Evolutionary conservation across 148 eudicot genomes (phyloP).

Genomic region (Fallopia convolvulus): DNA sequence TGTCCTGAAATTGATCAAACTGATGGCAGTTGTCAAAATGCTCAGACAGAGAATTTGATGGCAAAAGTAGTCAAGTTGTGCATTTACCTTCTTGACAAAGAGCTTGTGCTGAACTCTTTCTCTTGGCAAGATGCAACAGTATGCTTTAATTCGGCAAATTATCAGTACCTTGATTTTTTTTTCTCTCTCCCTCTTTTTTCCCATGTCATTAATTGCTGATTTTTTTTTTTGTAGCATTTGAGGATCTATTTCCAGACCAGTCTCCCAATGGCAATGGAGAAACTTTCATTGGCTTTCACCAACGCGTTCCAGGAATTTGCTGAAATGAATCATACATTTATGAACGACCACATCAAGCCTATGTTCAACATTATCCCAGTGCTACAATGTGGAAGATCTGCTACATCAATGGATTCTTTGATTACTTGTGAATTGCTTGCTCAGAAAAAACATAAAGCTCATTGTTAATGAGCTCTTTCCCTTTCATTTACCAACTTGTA

Average conservation of each 20-base stretch:
- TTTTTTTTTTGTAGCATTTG: constrained; percentile 38
- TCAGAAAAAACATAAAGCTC: constrained; percentile 26
- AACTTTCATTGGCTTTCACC: constrained; percentile 35
- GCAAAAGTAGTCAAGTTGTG: constrained; percentile 57
- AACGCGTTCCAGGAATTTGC: constrained; percentile 41
- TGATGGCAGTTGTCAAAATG: constrained; percentile 14
- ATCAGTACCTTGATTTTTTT: not conserved
- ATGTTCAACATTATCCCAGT: constrained; percentile 81
- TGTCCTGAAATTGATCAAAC: constrained; percentile 17
- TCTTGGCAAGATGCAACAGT: constrained; percentile 72
- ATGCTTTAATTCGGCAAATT: constrained; percentile 19
- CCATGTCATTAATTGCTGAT: not conserved
- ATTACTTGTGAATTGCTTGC: constrained; percentile 74
- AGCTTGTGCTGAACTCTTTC: constrained; percentile 52
- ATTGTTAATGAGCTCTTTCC: not conserved
- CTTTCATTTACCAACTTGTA: not conserved
- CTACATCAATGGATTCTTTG: constrained; percentile 47
- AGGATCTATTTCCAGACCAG: constrained; percentile 58
- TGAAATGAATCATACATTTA: constrained; percentile 27
- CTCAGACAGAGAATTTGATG: constrained; percentile 26
- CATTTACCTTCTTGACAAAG: constrained; percentile 47
- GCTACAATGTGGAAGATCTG: constrained; percentile 55
- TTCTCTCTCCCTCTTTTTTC: too few relatives aligned
- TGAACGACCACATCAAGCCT: constrained; percentile 29
- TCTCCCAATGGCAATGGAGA: constrained; percentile 35